A percentile compares a stretch with the other conserved stretches of the same genome.
These are phyloP conservation scores for Graphiopsis chlorocephala DNA, from an alignment of 2,329 filamentous ascomycete species.

Conservation along the genomic window DNA sequence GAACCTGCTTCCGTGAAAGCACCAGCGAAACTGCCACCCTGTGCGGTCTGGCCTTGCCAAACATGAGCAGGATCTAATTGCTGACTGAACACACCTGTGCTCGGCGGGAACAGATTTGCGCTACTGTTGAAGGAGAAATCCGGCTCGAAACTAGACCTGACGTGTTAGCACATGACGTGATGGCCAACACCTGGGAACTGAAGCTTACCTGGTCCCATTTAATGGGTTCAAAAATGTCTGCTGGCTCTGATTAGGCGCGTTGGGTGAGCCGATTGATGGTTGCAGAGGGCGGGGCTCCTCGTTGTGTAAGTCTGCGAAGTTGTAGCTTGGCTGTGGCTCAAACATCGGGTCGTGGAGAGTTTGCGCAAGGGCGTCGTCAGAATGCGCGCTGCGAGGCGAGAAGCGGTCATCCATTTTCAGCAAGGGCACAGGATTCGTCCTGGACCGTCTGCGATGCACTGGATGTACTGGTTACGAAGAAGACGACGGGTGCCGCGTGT, in stretches of 20 bases:
- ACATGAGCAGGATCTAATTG: constrained; percentile 3
- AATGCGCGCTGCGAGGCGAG: constrained; percentile 12
- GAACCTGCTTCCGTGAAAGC: constrained; percentile 10
- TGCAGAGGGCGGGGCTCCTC: constrained; percentile 25
- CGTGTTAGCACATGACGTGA: not conserved
- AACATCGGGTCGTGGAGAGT: constrained; percentile 24
- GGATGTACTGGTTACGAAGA: not conserved
- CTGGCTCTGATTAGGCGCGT: constrained; percentile 1
- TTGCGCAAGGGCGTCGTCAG: constrained; percentile 13
- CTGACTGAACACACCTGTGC: not conserved
- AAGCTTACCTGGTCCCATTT: constrained; percentile 4
- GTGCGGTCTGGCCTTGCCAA: constrained; percentile 5
- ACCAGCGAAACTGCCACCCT: constrained; percentile 16
- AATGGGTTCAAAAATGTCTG: constrained; percentile 10
- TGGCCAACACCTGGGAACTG: not conserved
- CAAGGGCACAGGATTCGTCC: not conserved
- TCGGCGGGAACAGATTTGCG: not conserved
- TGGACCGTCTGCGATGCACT: not conserved
- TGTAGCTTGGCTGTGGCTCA: constrained; percentile 26
- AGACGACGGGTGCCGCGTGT: not conserved
- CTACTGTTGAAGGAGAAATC: not conserved
- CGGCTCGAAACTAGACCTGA: constrained; percentile 9
- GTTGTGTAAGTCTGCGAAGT: constrained; percentile 24
- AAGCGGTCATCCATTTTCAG: constrained; percentile 8
- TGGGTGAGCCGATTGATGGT: constrained; percentile 20